A percentile compares a stretch with the other conserved stretches of the same genome.
These are phyloP conservation scores for Chenopodium suecicum DNA, from an alignment of 148 eudicot species.

Conservation along the genomic window DNA sequence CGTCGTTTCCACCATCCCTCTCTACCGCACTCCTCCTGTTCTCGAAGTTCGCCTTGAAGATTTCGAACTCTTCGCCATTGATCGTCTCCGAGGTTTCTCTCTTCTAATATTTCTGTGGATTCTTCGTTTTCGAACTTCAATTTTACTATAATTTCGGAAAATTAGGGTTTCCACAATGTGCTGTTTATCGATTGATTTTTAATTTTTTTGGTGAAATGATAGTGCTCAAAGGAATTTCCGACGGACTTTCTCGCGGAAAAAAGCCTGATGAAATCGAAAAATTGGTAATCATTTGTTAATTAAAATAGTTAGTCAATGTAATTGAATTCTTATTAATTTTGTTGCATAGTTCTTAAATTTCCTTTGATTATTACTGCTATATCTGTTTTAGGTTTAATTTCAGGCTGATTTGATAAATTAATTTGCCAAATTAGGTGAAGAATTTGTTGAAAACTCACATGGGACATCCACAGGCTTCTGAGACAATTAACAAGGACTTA, in stretches of 20 bases:
- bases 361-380: background rate
- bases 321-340: background rate
- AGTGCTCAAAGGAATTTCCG: conserved; percentile 88
- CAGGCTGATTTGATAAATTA: background rate
- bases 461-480: conserved; percentile 69
- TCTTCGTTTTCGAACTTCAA: background rate
- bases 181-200: background rate
- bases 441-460: conserved; percentile 68
- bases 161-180: conserved; percentile 11
- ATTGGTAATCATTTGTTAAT: conserved; percentile 37
- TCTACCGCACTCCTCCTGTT: conserved; percentile 66
- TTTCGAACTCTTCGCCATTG: conserved; percentile 84
- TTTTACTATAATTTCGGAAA: background rate
- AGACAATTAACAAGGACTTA: conserved; percentile 66
- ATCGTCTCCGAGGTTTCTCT: conserved; percentile 79
- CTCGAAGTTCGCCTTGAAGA: conserved; percentile 87
- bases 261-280: conserved; percentile 72
- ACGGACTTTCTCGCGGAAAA: conserved; percentile 83
- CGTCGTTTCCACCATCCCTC: conserved; percentile 47
- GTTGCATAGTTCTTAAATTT: background rate
- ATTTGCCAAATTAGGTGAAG: conserved; percentile 36
- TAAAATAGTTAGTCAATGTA: background rate
- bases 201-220: conserved; percentile 10
- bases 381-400: conserved; percentile 1
- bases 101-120: background rate